phyloP scores from a whole-genome alignment of 2,329 filamentous ascomycete genomes.

The Macroventuria anomochaeta region DNA sequence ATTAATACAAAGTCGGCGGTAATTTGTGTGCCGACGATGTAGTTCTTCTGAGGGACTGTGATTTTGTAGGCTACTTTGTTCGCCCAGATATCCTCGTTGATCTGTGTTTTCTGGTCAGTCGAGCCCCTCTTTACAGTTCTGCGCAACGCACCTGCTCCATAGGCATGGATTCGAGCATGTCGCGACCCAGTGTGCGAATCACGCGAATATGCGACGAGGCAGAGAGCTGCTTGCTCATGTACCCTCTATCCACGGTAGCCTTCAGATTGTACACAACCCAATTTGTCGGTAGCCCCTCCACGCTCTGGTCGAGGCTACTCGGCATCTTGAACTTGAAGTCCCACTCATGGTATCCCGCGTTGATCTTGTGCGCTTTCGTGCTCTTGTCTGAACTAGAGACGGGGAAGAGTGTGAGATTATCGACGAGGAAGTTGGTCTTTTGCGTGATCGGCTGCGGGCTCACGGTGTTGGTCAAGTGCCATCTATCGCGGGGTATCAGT shows the following conservation, averaged over 20 bases:
- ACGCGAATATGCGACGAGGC: conserved; percentile 69
- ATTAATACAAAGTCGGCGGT: conserved; percentile 85
- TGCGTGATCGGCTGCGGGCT: conserved; percentile 53
- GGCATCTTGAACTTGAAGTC: conserved; percentile 58
- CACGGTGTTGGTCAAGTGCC: conserved; percentile 47
- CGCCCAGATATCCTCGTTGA: conserved; percentile 95
- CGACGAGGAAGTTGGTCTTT: conserved; percentile 56
- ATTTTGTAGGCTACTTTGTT: conserved; percentile 98
- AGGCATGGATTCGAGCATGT: conserved; percentile 73
- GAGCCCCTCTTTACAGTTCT: no score
- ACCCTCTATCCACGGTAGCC: conserved; percentile 84
- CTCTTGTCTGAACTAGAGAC: conserved; percentile 43
- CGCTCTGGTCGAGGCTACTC: conserved; percentile 72
- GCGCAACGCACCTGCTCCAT: conserved; percentile 40
- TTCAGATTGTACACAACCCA: conserved; percentile 91
- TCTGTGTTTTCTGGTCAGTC: conserved; percentile 44
- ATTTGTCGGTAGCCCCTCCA: conserved; percentile 86
- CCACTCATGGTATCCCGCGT: conserved; percentile 58
- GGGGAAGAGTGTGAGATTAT: conserved; percentile 54
- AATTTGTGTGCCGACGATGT: conserved; percentile 89
- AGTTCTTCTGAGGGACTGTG: conserved; percentile 88
- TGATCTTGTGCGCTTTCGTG: conserved; percentile 56
- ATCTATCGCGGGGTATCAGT: conserved; percentile 36
- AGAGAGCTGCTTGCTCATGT: conserved; percentile 85
- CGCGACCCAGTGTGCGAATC: conserved; percentile 56